Base-by-base conservation (phyloP, 495 filamentous ascomycete genomes). In the Clohesyomyces aquaticus region DNA sequence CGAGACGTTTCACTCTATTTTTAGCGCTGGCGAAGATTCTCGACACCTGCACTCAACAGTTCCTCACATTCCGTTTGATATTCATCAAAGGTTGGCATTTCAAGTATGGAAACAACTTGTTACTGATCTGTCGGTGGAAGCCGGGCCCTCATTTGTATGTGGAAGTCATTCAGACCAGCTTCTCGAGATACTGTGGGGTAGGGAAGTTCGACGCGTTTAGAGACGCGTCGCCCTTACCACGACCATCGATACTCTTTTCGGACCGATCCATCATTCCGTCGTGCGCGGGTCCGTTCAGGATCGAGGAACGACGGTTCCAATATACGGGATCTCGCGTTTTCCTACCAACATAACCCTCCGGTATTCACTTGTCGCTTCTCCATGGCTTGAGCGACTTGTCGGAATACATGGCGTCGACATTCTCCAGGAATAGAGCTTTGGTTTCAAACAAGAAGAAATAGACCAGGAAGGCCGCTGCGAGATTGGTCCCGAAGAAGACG, bases 381-480 rank as follows among this genome's bases (percentile, higher is more conserved):
- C 85, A 74, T 16, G 90, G 85, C 0, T 62, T 62, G 12, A 62
- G 16, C 2, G 80, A 87, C 1, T 82, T 84, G 77, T 91, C 89
- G 73, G 90, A 89, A 79, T 93, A 83, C 91, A 93, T 92, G 76
- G 83, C 82, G 77, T 93, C 90, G 69, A 95, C 88, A 74, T 93
- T 89, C 79, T 95, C 90, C 28, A 93, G 87, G n/a, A 88, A 87
- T 18, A 94, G 80, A 56, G 88, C 88, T 84, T 92, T 93, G 75
- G 90, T 92, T 80, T 93, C 90, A 59, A 87, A 87, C 46, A 93
- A 80, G 47, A 92, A 80, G 83, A 75, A 87, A 81, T 87, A 92
- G 61, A 87, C 83, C 78, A 85, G 90, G 67, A 90, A 66, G 56
- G 88, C 58, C n/a, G 58, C 58, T 12, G 47, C 48, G 8, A 61